Conservation (phyloP, 768 basidiomycete genomes). For the Boletus coccyginus region DNA sequence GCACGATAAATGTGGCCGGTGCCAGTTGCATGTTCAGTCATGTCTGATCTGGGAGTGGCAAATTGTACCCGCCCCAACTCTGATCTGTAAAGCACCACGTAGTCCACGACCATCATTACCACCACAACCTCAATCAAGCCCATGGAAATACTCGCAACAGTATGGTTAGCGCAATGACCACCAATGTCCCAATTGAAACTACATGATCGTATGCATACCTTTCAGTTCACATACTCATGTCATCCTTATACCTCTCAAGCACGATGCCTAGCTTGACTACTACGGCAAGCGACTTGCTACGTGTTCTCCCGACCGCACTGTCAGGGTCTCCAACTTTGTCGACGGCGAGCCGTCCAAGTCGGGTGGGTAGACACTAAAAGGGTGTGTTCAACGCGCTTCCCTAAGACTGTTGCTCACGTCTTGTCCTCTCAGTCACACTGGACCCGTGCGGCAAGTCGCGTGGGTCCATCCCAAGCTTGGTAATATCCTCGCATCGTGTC, state of each 20-base stretch:
- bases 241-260: slow-evolving; percentile 25
- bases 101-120: background rate
- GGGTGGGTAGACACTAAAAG: slow-evolving; percentile 72
- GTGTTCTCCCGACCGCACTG: slow-evolving; percentile 73
- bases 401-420: background rate
- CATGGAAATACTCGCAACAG: background rate
- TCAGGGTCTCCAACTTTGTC: slow-evolving; percentile 93
- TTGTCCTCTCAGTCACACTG: slow-evolving; percentile 69
- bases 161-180: slow-evolving; percentile 40
- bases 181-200: slow-evolving; percentile 86
- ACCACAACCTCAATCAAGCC: too few relatives aligned
- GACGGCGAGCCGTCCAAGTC: slow-evolving; percentile 77
- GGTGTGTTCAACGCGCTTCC: slow-evolving; percentile 42
- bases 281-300: too few relatives aligned
- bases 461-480: slow-evolving; percentile 99
- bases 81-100: background rate
- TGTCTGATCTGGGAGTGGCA: background rate
- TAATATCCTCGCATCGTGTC: slow-evolving; percentile 94
- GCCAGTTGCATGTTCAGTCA: background rate
- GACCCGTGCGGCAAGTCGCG: slow-evolving; percentile 96
- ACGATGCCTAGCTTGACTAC: slow-evolving; percentile 85
- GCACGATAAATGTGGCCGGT: slow-evolving; percentile 42
- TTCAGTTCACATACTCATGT: too few relatives aligned
- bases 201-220: slow-evolving; percentile 65
- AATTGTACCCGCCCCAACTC: too few relatives aligned